phyloP scores from a whole-genome alignment of 257 asterid species.

The Fraxinus anomala region DNA sequence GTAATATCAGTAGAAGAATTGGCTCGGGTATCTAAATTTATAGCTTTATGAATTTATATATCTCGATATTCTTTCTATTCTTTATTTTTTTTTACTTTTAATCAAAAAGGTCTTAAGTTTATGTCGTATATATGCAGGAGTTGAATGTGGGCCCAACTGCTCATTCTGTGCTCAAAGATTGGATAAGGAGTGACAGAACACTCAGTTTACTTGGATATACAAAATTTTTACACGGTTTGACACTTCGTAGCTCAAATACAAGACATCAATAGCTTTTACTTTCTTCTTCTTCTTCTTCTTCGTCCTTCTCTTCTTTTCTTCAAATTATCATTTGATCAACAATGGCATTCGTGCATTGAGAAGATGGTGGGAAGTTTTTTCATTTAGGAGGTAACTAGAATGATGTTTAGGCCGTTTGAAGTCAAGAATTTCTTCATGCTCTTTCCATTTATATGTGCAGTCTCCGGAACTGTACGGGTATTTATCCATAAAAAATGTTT shows the following conservation, averaged over 20 bases:
- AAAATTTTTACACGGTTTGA: constrained; percentile 91
- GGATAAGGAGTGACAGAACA: constrained; percentile 74
- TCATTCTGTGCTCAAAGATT: constrained; percentile 70
- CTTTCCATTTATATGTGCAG: not conserved
- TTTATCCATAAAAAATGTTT: not conserved
- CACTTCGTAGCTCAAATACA: constrained; percentile 70
- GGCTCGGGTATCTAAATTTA: constrained; percentile 58
- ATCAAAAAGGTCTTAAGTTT: not conserved
- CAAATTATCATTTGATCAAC: constrained; percentile 7
- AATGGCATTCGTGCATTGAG: constrained; percentile 15
- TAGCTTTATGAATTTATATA: not conserved
- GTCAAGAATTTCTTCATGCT: not conserved
- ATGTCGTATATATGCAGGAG: constrained; percentile 53
- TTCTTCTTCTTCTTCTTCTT: not conserved
- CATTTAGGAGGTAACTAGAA: constrained; percentile 10
- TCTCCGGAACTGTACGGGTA: not conserved
- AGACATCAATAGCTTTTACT: constrained; percentile 54
- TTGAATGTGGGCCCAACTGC: constrained; percentile 72
- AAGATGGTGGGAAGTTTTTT: not conserved
- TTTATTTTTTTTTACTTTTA: not conserved
- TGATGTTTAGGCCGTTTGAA: not conserved
- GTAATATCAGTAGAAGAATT: constrained; percentile 76
- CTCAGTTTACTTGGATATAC: constrained; percentile 79
- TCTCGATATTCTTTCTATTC: not conserved
- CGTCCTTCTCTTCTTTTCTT: constrained; percentile 4